Evolutionary conservation across 805 yeast genomes (phyloP), one percentile per base, ranked within the genome.

Genomic region (Wickerhamomyces bisporus): DNA sequence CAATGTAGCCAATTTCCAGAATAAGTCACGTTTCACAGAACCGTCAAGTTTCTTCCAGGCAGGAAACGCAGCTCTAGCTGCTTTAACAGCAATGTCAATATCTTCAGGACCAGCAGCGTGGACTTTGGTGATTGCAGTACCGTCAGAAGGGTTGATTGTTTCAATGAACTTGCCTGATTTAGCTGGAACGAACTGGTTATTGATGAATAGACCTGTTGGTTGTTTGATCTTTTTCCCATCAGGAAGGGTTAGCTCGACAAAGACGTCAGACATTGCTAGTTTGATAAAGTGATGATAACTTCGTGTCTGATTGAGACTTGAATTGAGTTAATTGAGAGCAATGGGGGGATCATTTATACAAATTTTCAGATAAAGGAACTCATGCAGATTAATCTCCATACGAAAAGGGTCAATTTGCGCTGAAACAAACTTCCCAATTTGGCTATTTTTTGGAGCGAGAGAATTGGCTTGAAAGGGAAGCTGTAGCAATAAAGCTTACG

Each of bases 171-270:
- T 53, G 3, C 75, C 77, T 38, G 70, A 66, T 30, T 68, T 64
- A 11, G 86, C 74, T 30, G 66, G 55, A 24, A 79, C 81, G 53
- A 73, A 81, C 57, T 83, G 82, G 58, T 81, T 81, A 67, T 82
- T 77, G 60, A 84, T 82, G 70, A 81, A 84, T 44, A 81, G 65
- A 39, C 88, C 89, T 26, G 81, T 70, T 44, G 93, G 88, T 70
- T 83, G 91, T 32, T 70, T 71, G 62, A 30, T 30, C 17, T 8
- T 30, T 11, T 19, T 79, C 81, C 94, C 95, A 49, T 80, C 78
- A 45, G 94, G 93, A 44, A 82, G 65, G 12, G 60, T 64, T 44
- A 79, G 60, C 17, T 65, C 67, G 21, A 43, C 37, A 20, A 40
- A 44, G 16, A n/a, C 17, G 31, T 17, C 31, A 9, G 17, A 14